phyloP scores from a whole-genome alignment of 345 rosid genomes.

The Pistacia integerrima region DNA sequence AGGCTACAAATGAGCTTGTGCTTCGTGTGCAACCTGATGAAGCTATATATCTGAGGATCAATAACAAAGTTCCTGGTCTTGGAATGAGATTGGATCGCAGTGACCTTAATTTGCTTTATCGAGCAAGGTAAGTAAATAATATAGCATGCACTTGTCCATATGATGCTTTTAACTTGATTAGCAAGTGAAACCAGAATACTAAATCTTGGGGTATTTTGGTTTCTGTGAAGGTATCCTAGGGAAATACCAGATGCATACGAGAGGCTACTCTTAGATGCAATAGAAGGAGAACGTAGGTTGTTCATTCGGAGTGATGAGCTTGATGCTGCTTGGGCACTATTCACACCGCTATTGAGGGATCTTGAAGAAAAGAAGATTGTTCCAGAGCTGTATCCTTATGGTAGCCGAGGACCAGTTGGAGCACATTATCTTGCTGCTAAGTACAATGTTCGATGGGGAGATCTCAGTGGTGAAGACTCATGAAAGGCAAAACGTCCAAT shows the following conservation, averaged over 20 bases:
- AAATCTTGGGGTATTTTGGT: background rate
- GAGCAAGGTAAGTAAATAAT: slow-evolving; percentile 37
- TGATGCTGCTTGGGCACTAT: slow-evolving; percentile 55
- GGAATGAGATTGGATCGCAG: slow-evolving; percentile 55
- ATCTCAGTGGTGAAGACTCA: slow-evolving; percentile 44
- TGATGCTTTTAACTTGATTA: background rate
- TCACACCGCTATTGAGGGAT: slow-evolving; percentile 49
- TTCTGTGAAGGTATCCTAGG: slow-evolving; percentile 31
- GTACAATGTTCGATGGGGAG: slow-evolving; percentile 46
- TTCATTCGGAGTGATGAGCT: slow-evolving; percentile 60
- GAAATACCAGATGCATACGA: slow-evolving; percentile 55
- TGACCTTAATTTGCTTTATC: slow-evolving; percentile 48
- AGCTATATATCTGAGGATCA: slow-evolving; percentile 56
- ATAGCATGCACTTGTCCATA: background rate
- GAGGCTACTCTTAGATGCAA: slow-evolving; percentile 51
- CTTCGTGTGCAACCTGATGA: slow-evolving; percentile 58
- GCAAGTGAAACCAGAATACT: background rate
- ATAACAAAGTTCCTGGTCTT: slow-evolving; percentile 59
- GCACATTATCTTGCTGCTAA: slow-evolving; percentile 53
- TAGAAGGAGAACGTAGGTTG: slow-evolving; percentile 45
- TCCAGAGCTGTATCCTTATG: slow-evolving; percentile 52
- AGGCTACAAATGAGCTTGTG: slow-evolving; percentile 88
- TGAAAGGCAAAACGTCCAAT: background rate
- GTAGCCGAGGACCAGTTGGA: slow-evolving; percentile 51
- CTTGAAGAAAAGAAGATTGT: slow-evolving; percentile 38